These are phyloP conservation scores for Simmondsia chinensis DNA, from an alignment of 148 eudicot genomes.

Conservation along the genomic window DNA sequence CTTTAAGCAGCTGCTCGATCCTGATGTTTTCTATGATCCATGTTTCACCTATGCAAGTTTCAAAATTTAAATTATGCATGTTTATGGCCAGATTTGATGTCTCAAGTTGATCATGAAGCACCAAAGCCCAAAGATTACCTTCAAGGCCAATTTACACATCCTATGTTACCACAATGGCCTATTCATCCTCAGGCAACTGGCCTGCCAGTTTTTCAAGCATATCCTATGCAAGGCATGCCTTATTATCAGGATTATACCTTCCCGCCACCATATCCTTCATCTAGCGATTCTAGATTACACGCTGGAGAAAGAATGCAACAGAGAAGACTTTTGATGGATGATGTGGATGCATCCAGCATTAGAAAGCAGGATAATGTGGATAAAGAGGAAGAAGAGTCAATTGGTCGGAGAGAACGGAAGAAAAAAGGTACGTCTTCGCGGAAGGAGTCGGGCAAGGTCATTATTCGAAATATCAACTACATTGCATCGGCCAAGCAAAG, in stretches of 20 bases:
- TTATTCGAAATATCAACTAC: slow-evolving; percentile 81
- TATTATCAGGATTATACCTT: slow-evolving; percentile 62
- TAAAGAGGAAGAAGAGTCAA: slow-evolving; percentile 30
- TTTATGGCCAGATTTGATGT: slow-evolving; percentile 21
- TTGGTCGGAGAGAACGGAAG: slow-evolving; percentile 21
- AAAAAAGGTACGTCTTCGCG: slow-evolving; percentile 41
- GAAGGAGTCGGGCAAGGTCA: slow-evolving; percentile 58
- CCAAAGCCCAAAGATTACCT: slow-evolving; percentile 42
- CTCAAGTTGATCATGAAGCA: slow-evolving; percentile 24
- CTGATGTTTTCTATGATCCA: background rate
- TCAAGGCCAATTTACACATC: slow-evolving; percentile 59
- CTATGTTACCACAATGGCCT: slow-evolving; percentile 77
- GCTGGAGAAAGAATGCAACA: slow-evolving; percentile 29
- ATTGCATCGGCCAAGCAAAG: slow-evolving; percentile 46
- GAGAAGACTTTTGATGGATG: slow-evolving; percentile 53
- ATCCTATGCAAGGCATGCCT: slow-evolving; percentile 80
- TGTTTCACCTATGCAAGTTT: background rate
- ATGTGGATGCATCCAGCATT: slow-evolving; percentile 19
- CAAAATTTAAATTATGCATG: background rate
- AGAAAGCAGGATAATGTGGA: slow-evolving; percentile 22
- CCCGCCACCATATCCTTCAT: slow-evolving; percentile 47
- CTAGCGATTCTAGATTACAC: slow-evolving; percentile 36
- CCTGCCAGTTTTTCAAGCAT: slow-evolving; percentile 57
- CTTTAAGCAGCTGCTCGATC: background rate
- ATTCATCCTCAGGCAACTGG: slow-evolving; percentile 60